Evolutionary conservation across 768 basidiomycete species (phyloP).

Genomic region (Leccinum pellstonianum): DNA sequence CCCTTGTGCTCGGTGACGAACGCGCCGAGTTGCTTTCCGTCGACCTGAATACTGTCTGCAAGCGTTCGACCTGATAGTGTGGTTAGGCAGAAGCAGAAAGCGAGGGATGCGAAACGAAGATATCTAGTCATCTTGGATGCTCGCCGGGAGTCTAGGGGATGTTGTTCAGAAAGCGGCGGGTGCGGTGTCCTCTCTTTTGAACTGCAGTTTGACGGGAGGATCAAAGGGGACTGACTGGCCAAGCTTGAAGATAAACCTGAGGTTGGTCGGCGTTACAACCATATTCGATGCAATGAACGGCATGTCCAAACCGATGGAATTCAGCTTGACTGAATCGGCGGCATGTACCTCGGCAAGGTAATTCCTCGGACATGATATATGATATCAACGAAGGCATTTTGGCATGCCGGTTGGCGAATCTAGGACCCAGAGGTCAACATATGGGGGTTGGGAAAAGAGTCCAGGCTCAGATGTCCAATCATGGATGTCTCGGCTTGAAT

Average conservation of each 20-base stretch:
- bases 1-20: background rate
- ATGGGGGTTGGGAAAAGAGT: background rate
- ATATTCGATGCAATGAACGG: background rate
- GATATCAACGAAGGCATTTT: background rate
- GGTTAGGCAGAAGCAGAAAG: slow-evolving; percentile 12
- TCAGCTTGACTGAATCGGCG: slow-evolving; percentile 1
- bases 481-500: background rate
- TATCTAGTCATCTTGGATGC: slow-evolving; percentile 13
- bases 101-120: slow-evolving; percentile 8
- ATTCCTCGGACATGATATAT: background rate
- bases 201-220: background rate
- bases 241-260: background rate
- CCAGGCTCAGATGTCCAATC: background rate
- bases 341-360: background rate
- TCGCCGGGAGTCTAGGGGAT: background rate
- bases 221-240: background rate
- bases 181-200: background rate
- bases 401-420: background rate
- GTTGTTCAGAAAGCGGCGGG: background rate
- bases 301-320: slow-evolving; percentile 14
- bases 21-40: slow-evolving; percentile 3
- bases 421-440: background rate
- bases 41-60: background rate
- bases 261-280: background rate
- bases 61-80: background rate